Evolutionary conservation across 495 filamentous ascomycete genomes (phyloP).

Genomic region (Gamarada debralockiae): DNA sequence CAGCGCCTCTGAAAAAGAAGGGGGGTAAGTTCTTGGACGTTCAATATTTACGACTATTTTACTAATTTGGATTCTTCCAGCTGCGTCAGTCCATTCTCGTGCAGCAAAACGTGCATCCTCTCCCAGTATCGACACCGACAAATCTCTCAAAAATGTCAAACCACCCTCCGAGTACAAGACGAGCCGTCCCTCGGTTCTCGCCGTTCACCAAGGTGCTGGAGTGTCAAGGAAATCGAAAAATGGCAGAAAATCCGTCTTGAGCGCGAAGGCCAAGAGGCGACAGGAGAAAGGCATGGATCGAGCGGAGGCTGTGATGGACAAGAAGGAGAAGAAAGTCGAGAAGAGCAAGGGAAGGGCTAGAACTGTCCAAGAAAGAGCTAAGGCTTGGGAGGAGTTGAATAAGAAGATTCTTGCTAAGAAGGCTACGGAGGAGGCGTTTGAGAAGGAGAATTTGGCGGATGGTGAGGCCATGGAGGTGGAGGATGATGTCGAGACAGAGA

Average conservation of each 20-base stretch:
- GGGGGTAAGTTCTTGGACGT: slow-evolving; percentile 23
- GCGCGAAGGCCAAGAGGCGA: slow-evolving; percentile 60
- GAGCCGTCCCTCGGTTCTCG: slow-evolving; percentile 56
- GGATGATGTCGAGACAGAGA: slow-evolving; percentile 8
- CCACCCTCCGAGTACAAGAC: slow-evolving; percentile 47
- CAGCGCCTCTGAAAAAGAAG: slow-evolving; percentile 35
- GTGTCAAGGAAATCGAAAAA: slow-evolving; percentile 63
- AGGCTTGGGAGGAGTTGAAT: slow-evolving; percentile 59
- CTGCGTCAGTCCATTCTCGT: slow-evolving; percentile 57
- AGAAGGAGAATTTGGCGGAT: slow-evolving; percentile 19
- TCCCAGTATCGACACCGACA: slow-evolving; percentile 69
- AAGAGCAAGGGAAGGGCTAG: slow-evolving; percentile 60
- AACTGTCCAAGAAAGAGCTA: slow-evolving; percentile 51
- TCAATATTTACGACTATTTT: background rate
- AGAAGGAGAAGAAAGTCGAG: slow-evolving; percentile 63
- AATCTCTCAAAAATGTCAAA: slow-evolving; percentile 62
- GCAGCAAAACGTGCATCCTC: slow-evolving; percentile 69
- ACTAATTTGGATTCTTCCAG: slow-evolving; percentile 5
- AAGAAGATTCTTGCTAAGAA: slow-evolving; percentile 29
- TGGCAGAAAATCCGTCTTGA: slow-evolving; percentile 53
- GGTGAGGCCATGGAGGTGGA: slow-evolving; percentile 3
- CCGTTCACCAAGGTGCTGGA: slow-evolving; percentile 56
- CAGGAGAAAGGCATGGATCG: slow-evolving; percentile 70
- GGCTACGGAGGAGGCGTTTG: slow-evolving; percentile 13
- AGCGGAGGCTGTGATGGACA: slow-evolving; percentile 67